Conservation (phyloP, 176 grass and related monocot species). For the Bromus sterilis region DNA sequence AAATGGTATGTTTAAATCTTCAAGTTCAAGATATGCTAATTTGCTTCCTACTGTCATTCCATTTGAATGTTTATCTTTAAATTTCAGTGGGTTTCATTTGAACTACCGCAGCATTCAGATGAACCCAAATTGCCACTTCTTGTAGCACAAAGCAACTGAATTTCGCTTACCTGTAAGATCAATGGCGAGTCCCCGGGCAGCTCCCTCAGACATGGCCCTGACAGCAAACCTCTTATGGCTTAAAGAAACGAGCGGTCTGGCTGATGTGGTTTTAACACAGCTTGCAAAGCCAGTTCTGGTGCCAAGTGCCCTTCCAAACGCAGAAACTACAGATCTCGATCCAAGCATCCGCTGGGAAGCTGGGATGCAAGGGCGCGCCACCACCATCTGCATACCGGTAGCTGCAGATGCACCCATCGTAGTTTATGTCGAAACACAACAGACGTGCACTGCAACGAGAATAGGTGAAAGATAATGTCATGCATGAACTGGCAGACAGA, state of each 20-base stretch:
- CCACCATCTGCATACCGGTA: conserved; percentile 37
- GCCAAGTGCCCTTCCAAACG: conserved; percentile 14
- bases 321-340: conserved; percentile 12
- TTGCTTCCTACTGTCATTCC: not conserved
- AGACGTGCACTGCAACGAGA: not conserved
- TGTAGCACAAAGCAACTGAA: not conserved
- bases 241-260: not conserved
- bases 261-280: not conserved
- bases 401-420: conserved; percentile 50
- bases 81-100: not conserved
- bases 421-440: not conserved
- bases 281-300: conserved; percentile 14
- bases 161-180: conserved; percentile 64
- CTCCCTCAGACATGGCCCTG: conserved; percentile 55
- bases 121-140: not conserved
- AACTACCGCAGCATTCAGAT: not conserved
- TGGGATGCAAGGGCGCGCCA: conserved; percentile 24
- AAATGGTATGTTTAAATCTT: not conserved
- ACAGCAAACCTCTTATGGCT: conserved; percentile 25
- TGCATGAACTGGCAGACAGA: not conserved
- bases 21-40: not conserved
- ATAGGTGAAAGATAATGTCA: not conserved
- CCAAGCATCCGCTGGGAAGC: conserved; percentile 23
- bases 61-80: not conserved
- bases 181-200: conserved; percentile 58